These are phyloP conservation scores for Pythium dissimile DNA, from an alignment of 352 stramenopile genomes.

Conservation along the genomic window DNA sequence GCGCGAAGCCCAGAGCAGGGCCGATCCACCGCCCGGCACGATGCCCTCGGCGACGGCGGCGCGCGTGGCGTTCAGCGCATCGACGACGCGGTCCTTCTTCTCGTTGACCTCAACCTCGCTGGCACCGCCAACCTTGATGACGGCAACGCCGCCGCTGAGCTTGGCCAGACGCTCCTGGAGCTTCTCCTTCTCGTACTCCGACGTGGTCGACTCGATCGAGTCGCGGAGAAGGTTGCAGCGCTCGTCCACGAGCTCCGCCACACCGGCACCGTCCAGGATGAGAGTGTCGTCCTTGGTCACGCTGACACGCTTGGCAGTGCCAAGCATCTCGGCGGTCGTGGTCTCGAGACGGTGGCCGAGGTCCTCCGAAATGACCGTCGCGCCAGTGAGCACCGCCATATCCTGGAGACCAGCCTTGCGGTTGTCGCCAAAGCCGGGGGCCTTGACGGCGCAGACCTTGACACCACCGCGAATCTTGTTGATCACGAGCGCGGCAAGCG, in stretches of 20 bases:
- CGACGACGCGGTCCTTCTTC: slow-evolving; percentile 99
- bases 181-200: slow-evolving; percentile 99
- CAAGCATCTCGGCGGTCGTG: slow-evolving; percentile 94
- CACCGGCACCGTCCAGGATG: slow-evolving; percentile 94
- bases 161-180: slow-evolving; percentile 99
- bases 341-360: slow-evolving; percentile 98
- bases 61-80: slow-evolving; percentile 99
- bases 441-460: slow-evolving; percentile 99
- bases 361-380: slow-evolving; percentile 98
- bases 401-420: slow-evolving; percentile 99
- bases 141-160: slow-evolving; percentile 97
- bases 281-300: slow-evolving; percentile 99
- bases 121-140: slow-evolving; percentile 99
- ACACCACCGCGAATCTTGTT: slow-evolving; percentile 99
- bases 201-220: slow-evolving; percentile 96
- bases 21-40: slow-evolving; percentile 97
- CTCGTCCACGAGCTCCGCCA: slow-evolving; percentile 94
- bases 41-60: slow-evolving; percentile 99
- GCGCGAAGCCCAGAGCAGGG: slow-evolving; percentile 96
- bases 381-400: slow-evolving; percentile 98
- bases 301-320: slow-evolving; percentile 92
- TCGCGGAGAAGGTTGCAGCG: slow-evolving; percentile 94
- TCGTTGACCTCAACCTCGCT: slow-evolving; percentile 99
- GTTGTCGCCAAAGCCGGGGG: slow-evolving; percentile 99
- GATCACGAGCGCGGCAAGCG: slow-evolving; percentile 98